phyloP scores from a whole-genome alignment of 495 filamentous ascomycete species.

The Thozetella sp. region DNA sequence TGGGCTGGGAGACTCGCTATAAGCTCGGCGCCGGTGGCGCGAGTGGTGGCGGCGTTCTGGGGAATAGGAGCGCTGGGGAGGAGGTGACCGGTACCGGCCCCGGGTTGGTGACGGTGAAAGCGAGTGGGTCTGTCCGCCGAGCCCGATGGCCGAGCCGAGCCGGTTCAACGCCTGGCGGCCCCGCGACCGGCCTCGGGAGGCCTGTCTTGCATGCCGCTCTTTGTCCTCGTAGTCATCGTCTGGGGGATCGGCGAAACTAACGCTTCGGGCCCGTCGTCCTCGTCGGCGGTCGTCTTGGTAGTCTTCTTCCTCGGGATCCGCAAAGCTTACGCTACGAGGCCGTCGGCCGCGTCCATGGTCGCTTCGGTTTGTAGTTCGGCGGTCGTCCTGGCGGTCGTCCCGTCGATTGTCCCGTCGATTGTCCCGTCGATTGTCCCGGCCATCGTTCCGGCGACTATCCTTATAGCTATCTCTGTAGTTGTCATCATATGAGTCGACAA shows the following conservation, averaged over 20 bases:
- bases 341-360: no score
- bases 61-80: not conserved
- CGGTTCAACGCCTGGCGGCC: not conserved
- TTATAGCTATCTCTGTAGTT: no score
- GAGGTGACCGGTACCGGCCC: not conserved
- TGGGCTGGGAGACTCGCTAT: not conserved
- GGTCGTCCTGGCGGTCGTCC: no score
- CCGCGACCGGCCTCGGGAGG: not conserved
- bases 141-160: not conserved
- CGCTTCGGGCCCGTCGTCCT: not conserved
- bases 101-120: not conserved
- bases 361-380: no score
- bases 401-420: no score
- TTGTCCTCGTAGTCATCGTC: not conserved
- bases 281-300: not conserved
- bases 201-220: not conserved
- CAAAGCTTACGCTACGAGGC: no score
- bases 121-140: not conserved
- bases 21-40: not conserved
- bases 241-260: no score
- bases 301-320: no score
- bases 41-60: not conserved
- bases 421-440: no score
- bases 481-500: no score
- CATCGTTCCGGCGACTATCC: no score